These are phyloP conservation scores for Stygiomarasmius scandens DNA, from an alignment of 1,284 basidiomycete species.

Conservation along the genomic window DNA sequence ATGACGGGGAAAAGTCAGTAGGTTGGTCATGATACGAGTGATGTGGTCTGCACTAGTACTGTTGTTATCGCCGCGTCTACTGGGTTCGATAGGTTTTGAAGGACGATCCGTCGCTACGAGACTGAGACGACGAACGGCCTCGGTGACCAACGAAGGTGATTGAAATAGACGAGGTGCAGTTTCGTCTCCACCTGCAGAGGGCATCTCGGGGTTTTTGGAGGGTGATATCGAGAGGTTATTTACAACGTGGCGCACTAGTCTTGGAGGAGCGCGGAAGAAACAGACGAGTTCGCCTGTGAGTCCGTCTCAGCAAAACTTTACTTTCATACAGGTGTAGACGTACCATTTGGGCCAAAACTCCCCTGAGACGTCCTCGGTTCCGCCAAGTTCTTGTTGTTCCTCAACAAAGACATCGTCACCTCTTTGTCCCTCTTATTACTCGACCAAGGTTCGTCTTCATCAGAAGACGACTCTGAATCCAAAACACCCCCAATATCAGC, in stretches of 20 bases:
- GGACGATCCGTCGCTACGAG: slow-evolving; percentile 58
- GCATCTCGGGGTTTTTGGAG: slow-evolving; percentile 26
- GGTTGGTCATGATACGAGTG: slow-evolving; percentile 71
- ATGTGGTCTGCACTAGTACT: slow-evolving; percentile 63
- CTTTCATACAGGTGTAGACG: slow-evolving; percentile 15
- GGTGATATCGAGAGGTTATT: slow-evolving; percentile 54
- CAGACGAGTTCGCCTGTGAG: slow-evolving; percentile 77
- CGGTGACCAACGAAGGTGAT: slow-evolving; percentile 65
- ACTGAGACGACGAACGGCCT: slow-evolving; percentile 66
- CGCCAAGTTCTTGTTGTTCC: slow-evolving; percentile 74
- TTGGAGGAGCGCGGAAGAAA: slow-evolving; percentile 79
- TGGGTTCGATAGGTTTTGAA: slow-evolving; percentile 38
- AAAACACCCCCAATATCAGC: slow-evolving; percentile 43
- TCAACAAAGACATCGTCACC: slow-evolving; percentile 52
- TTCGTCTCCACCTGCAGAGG: slow-evolving; percentile 24
- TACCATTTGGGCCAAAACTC: slow-evolving; percentile 86
- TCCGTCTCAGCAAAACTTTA: not conserved
- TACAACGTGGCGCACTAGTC: slow-evolving; percentile 63
- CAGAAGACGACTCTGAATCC: slow-evolving; percentile 60
- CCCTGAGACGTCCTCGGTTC: slow-evolving; percentile 83
- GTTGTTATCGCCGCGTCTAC: slow-evolving; percentile 48
- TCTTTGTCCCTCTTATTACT: slow-evolving; percentile 50
- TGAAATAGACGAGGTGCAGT: slow-evolving; percentile 51
- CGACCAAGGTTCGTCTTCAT: slow-evolving; percentile 39
- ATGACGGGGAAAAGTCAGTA: slow-evolving; percentile 63